Percentiles rank a stretch among this genome's conserved stretches.
Evolutionary conservation across 2,329 filamentous ascomycete genomes (phyloP).

Genomic region (Mollisia scopiformis): DNA sequence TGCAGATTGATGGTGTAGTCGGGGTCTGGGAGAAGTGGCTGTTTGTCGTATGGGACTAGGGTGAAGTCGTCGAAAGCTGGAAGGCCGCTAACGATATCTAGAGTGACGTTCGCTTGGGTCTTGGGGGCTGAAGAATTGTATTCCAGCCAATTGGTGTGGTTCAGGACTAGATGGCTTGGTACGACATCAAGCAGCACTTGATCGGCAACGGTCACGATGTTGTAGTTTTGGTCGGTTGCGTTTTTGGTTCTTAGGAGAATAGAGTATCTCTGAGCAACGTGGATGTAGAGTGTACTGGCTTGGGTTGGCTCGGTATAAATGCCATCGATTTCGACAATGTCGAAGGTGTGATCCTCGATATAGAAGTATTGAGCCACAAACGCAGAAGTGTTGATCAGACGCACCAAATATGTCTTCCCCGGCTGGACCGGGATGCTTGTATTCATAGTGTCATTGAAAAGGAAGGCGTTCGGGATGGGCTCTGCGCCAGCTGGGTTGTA

Average conservation of each 20-base stretch:
- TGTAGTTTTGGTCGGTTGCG: slow-evolving; percentile 36
- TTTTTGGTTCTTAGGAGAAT: slow-evolving; percentile 49
- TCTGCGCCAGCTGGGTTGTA: slow-evolving; percentile 8
- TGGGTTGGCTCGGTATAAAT: slow-evolving; percentile 42
- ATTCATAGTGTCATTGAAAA: slow-evolving; percentile 16
- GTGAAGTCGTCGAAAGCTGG: slow-evolving; percentile 69
- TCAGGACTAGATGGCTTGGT: slow-evolving; percentile 66
- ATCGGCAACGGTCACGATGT: slow-evolving; percentile 48
- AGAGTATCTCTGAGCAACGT: slow-evolving; percentile 48
- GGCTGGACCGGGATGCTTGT: slow-evolving; percentile 22
- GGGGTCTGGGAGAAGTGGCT: slow-evolving; percentile 59
- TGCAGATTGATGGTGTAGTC: slow-evolving; percentile 38
- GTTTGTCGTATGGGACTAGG: slow-evolving; percentile 67
- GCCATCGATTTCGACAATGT: slow-evolving; percentile 51
- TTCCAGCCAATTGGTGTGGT: slow-evolving; percentile 62
- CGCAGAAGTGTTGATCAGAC: slow-evolving; percentile 20
- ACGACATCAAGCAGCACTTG: slow-evolving; percentile 62
- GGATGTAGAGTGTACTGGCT: slow-evolving; percentile 44
- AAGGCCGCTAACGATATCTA: slow-evolving; percentile 51
- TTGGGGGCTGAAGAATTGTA: slow-evolving; percentile 51
- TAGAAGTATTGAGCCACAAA: slow-evolving; percentile 18
- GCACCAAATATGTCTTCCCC: slow-evolving; percentile 18
- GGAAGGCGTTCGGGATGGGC: slow-evolving; percentile 14
- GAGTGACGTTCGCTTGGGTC: slow-evolving; percentile 53
- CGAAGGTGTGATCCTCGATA: slow-evolving; percentile 35